A percentile compares a stretch with the other conserved stretches of the same genome.
Evolutionary conservation across 257 asterid genomes (phyloP).

Genomic region (Schizonepeta tenuifolia): DNA sequence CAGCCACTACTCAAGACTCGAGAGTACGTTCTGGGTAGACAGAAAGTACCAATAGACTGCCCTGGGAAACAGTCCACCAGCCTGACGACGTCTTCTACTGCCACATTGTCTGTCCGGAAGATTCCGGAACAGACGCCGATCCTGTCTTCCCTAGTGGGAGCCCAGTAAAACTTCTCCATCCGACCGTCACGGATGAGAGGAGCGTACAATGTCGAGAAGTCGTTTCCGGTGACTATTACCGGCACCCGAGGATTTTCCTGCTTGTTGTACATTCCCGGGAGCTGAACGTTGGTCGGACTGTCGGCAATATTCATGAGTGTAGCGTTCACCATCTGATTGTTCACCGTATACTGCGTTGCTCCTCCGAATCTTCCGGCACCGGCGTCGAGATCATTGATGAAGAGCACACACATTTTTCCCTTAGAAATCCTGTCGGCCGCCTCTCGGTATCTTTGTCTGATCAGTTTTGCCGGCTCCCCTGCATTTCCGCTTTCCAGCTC

Average conservation of each 20-base stretch:
- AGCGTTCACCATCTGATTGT: conserved; percentile 67
- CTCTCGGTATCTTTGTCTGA: conserved; percentile 62
- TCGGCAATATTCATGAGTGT: conserved; percentile 67
- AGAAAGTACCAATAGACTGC: conserved; percentile 53
- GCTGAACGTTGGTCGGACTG: conserved; percentile 59
- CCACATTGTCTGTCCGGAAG: conserved; percentile 45
- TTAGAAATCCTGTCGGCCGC: conserved; percentile 54
- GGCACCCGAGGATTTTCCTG: conserved; percentile 59
- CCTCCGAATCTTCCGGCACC: conserved; percentile 65
- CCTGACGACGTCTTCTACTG: conserved; percentile 29
- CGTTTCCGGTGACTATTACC: conserved; percentile 52
- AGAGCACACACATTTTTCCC: conserved; percentile 56
- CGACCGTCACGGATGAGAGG: conserved; percentile 67
- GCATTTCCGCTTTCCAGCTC: conserved; percentile 65
- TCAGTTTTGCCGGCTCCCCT: conserved; percentile 64
- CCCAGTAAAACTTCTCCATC: conserved; percentile 65
- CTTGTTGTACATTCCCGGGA: conserved; percentile 65
- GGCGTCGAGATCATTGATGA: conserved; percentile 64
- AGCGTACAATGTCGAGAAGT: conserved; percentile 61
- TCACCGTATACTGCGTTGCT: conserved; percentile 58
- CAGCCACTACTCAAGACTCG: background rate
- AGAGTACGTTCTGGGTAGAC: too few species aligned
- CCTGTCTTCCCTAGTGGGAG: conserved; percentile 54
- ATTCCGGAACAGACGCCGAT: conserved; percentile 56
- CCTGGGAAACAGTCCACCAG: conserved; percentile 52